These are phyloP conservation scores for Acanthamoeba lenticulata DNA, from an alignment of 208 protist species.

Conservation along the genomic window DNA sequence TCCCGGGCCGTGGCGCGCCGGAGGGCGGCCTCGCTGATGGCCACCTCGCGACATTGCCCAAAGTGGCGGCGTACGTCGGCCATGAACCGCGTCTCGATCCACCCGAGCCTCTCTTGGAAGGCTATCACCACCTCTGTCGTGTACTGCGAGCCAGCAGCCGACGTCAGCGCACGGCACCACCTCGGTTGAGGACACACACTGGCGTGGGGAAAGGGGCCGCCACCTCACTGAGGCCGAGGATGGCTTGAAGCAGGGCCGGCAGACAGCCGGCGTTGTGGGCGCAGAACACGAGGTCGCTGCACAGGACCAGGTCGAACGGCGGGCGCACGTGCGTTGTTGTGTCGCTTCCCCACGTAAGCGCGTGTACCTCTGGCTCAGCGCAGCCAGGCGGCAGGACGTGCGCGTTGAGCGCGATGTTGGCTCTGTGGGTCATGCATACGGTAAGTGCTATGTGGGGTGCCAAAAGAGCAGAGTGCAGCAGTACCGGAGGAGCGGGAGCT, in stretches of 20 bases:
- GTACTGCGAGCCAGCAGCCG: too few relatives aligned
- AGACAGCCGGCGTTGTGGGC: constrained; percentile 29
- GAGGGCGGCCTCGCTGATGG: background rate
- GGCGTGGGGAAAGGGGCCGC: background rate
- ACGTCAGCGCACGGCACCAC: background rate
- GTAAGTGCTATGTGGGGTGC: too few relatives aligned
- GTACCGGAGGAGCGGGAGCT: background rate
- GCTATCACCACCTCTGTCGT: background rate
- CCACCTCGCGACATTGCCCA: background rate
- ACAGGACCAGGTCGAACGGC: constrained; percentile 22
- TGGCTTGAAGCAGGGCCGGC: constrained; percentile 12
- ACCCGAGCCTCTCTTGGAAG: constrained; percentile 31
- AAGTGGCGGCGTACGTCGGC: background rate
- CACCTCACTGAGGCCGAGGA: constrained; percentile 19
- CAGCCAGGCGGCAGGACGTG: background rate
- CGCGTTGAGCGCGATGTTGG: background rate
- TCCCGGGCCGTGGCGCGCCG: background rate
- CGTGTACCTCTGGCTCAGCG: background rate
- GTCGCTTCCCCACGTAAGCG: background rate
- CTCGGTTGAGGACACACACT: background rate
- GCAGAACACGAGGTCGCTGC: constrained; percentile 53
- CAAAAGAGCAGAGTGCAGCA: too few relatives aligned
- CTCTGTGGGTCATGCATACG: background rate
- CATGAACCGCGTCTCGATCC: constrained; percentile 41
- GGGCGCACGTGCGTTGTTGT: background rate